A percentile compares a stretch with the other conserved stretches of the same genome.
Conservation (phyloP, 2,329 filamentous ascomycete genomes). For the Cucurbitaria berberidis region DNA sequence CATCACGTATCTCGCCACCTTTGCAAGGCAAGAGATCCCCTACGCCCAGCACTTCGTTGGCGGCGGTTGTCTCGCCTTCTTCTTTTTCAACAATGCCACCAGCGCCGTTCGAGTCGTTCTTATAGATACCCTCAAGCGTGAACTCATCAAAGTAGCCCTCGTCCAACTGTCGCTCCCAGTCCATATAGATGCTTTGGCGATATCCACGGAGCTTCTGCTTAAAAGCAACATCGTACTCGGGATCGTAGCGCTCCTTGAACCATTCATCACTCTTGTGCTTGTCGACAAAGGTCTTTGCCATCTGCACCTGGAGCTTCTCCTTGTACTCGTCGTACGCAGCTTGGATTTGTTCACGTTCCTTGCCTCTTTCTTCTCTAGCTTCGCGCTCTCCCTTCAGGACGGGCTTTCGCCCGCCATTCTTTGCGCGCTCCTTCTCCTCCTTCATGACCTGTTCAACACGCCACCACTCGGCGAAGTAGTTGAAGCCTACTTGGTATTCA, state of each 20-base stretch:
- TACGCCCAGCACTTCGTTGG: constrained; percentile 90
- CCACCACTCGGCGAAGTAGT: constrained; percentile 88
- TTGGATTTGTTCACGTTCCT: constrained; percentile 80
- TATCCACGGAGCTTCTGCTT: constrained; percentile 78
- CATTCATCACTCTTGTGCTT: constrained; percentile 96
- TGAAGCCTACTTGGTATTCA: constrained; percentile 82
- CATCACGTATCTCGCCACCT: constrained; percentile 86
- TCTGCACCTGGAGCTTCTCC: constrained; percentile 68
- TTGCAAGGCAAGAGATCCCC: constrained; percentile 85
- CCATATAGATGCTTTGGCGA: constrained; percentile 76
- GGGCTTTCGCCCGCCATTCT: constrained; percentile 71
- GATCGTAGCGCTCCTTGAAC: constrained; percentile 94
- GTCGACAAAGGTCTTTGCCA: constrained; percentile 88
- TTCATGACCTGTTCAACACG: constrained; percentile 81
- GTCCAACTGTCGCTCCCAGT: constrained; percentile 89
- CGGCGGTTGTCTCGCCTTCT: constrained; percentile 89
- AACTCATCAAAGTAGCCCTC: constrained; percentile 91
- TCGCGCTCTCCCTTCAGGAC: constrained; percentile 70
- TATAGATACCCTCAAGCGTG: constrained; percentile 90
- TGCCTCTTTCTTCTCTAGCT: constrained; percentile 74
- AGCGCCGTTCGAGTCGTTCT: constrained; percentile 86
- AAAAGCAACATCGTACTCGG: constrained; percentile 78
- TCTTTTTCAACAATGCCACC: constrained; percentile 91
- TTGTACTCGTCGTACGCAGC: constrained; percentile 70
- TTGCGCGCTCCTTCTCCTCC: constrained; percentile 75